Conservation (phyloP, 768 basidiomycete genomes). For the Suillus paluster region DNA sequence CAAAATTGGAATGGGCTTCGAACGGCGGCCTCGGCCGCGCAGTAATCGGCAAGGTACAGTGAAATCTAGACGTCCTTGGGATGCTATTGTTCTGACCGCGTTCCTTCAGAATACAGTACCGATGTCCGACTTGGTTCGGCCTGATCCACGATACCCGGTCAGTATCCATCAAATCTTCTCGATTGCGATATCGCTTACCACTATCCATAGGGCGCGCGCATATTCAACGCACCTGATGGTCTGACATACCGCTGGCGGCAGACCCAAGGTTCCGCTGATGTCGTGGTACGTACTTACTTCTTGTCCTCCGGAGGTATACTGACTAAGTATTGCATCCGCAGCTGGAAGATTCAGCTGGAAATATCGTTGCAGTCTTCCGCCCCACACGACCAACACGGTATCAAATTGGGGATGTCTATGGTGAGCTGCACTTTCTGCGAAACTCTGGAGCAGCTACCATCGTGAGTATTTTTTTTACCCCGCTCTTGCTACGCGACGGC, state of each 20-base stretch:
- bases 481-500: slow-evolving; percentile 16
- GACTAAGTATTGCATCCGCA: slow-evolving; percentile 37
- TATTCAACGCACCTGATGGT: slow-evolving; percentile 85
- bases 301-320: slow-evolving; percentile 8
- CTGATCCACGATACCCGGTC: slow-evolving; percentile 65
- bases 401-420: slow-evolving; percentile 85
- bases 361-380: slow-evolving; percentile 79
- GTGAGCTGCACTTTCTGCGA: slow-evolving; percentile 84
- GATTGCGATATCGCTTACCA: slow-evolving; percentile 16
- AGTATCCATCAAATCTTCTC: slow-evolving; percentile 30
- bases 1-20: slow-evolving; percentile 85
- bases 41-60: slow-evolving; percentile 77
- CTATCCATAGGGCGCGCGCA: slow-evolving; percentile 55
- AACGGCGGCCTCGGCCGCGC: slow-evolving; percentile 85
- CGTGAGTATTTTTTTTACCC: slow-evolving; percentile 45
- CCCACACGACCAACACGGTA: slow-evolving; percentile 79
- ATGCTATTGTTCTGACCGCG: slow-evolving; percentile 27
- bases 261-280: slow-evolving; percentile 57
- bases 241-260: slow-evolving; percentile 81
- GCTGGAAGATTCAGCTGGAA: slow-evolving; percentile 74
- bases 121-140: slow-evolving; percentile 83
- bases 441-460: slow-evolving; percentile 81
- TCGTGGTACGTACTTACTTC: slow-evolving; percentile 52
- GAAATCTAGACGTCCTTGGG: slow-evolving; percentile 18
- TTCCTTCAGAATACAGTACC: slow-evolving; percentile 67